phyloP scores from a whole-genome alignment of 2,329 filamentous ascomycete genomes.

The Alternaria burnsii region DNA sequence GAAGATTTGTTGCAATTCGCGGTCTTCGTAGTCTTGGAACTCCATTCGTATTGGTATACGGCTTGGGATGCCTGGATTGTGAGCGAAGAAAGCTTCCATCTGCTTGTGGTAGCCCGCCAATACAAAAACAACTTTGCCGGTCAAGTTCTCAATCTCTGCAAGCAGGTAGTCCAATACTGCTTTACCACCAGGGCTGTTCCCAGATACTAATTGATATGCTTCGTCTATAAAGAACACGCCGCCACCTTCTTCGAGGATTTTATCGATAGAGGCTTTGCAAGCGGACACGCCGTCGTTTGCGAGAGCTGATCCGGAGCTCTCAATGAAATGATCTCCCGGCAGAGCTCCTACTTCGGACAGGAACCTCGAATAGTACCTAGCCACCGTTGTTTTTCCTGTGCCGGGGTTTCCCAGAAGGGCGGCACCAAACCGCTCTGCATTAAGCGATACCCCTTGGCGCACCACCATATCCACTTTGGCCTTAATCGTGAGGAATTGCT shows the following conservation, averaged over 20 bases:
- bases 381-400: slow-evolving; percentile 80
- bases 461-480: slow-evolving; percentile 66
- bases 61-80: slow-evolving; percentile 75
- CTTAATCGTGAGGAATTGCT: slow-evolving; percentile 70
- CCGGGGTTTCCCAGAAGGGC: slow-evolving; percentile 77
- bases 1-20: slow-evolving; percentile 71
- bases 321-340: slow-evolving; percentile 67
- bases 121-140: slow-evolving; percentile 74
- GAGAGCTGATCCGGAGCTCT: slow-evolving; percentile 73
- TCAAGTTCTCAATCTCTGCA: slow-evolving; percentile 75
- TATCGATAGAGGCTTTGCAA: slow-evolving; percentile 65
- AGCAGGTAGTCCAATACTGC: slow-evolving; percentile 76
- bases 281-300: slow-evolving; percentile 68
- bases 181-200: slow-evolving; percentile 64
- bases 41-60: slow-evolving; percentile 72
- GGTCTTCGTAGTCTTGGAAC: slow-evolving; percentile 74
- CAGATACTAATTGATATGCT: slow-evolving; percentile 75
- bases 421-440: slow-evolving; percentile 68
- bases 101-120: slow-evolving; percentile 76
- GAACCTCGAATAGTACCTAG: slow-evolving; percentile 73
- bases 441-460: slow-evolving; percentile 65
- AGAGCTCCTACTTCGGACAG: slow-evolving; percentile 69
- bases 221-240: slow-evolving; percentile 82
- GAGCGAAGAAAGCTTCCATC: slow-evolving; percentile 79
- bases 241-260: slow-evolving; percentile 66